Evolutionary conservation across 805 yeast genomes (phyloP).

Genomic region (Lachancea nothofagi): DNA sequence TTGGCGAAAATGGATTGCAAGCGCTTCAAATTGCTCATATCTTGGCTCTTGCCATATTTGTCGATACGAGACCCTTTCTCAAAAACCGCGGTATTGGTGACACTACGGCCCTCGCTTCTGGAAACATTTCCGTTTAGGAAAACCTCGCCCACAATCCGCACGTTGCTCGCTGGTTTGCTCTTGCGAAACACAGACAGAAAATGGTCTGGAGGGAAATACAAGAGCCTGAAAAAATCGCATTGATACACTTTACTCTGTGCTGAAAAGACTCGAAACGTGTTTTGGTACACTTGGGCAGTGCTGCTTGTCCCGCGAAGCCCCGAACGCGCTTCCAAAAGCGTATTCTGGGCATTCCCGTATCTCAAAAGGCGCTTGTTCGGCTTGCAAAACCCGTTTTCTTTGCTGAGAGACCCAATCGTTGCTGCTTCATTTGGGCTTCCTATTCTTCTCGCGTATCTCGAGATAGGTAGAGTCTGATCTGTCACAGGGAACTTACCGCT

Average conservation of each 20-base stretch:
- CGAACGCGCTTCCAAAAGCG: conserved; percentile 5
- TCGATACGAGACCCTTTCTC: conserved; percentile 10
- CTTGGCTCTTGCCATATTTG: conserved; percentile 11
- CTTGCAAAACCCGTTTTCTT: conserved; percentile 3
- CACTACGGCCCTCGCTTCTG: conserved; percentile 3
- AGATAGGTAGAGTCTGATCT: conserved; percentile 2
- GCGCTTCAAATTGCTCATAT: conserved; percentile 7
- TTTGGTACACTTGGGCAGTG: conserved; percentile 10
- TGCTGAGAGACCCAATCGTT: not conserved
- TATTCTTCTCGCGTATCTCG: not conserved
- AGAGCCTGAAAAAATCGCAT: conserved; percentile 21
- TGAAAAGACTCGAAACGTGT: conserved; percentile 8
- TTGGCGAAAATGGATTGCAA: conserved; percentile 11
- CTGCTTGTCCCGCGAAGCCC: conserved; percentile 8
- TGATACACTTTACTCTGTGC: conserved; percentile 15
- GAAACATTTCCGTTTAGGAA: conserved; percentile 18
- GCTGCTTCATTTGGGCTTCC: not conserved
- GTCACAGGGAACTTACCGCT: conserved; percentile 3
- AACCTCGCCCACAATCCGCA: conserved; percentile 16
- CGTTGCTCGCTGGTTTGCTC: conserved; percentile 26
- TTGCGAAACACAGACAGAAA: conserved; percentile 27
- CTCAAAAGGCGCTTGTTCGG: conserved; percentile 3
- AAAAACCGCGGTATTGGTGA: conserved; percentile 3
- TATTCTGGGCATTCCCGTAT: not conserved
- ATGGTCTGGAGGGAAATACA: conserved; percentile 29